These are phyloP conservation scores for Erythrophleum ivorense DNA, from an alignment of 331 rosid species.

Conservation along the genomic window DNA sequence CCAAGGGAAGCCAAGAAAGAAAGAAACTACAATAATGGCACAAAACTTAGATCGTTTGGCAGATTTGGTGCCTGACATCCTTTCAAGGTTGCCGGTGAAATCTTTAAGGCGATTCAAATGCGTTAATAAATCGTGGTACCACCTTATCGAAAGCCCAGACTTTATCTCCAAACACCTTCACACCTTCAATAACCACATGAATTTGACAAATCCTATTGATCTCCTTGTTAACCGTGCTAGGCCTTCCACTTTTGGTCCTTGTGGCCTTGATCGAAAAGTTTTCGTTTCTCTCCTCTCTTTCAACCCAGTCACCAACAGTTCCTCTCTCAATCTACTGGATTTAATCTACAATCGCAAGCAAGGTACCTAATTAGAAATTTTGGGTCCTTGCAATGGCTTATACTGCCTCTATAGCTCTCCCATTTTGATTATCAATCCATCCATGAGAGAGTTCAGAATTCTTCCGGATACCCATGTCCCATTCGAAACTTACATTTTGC, in stretches of 20 bases:
- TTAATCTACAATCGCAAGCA: not conserved
- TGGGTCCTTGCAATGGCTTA: conserved; percentile 35
- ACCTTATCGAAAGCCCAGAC: not conserved
- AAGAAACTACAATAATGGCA: conserved; percentile 7
- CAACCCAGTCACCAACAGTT: not conserved
- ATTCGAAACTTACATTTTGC: not conserved
- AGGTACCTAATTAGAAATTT: not conserved
- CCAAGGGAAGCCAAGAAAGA: not conserved
- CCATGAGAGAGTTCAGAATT: conserved; percentile 19
- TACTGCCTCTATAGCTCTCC: not conserved
- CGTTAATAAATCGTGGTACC: not conserved
- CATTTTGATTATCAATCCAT: not conserved
- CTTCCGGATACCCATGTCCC: not conserved
- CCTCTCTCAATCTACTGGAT: not conserved
- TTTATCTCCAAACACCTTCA: not conserved
- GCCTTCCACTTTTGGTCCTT: not conserved
- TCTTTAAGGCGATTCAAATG: not conserved
- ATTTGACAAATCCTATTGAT: not conserved
- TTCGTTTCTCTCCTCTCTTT: not conserved
- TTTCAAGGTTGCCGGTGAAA: not conserved
- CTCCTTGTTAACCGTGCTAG: not conserved
- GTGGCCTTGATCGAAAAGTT: not conserved
- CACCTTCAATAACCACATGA: not conserved
- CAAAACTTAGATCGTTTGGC: not conserved
- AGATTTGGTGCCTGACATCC: not conserved